Base-by-base conservation (phyloP, 441 rosid genomes). In the Bocquillonia castaneifolia region DNA sequence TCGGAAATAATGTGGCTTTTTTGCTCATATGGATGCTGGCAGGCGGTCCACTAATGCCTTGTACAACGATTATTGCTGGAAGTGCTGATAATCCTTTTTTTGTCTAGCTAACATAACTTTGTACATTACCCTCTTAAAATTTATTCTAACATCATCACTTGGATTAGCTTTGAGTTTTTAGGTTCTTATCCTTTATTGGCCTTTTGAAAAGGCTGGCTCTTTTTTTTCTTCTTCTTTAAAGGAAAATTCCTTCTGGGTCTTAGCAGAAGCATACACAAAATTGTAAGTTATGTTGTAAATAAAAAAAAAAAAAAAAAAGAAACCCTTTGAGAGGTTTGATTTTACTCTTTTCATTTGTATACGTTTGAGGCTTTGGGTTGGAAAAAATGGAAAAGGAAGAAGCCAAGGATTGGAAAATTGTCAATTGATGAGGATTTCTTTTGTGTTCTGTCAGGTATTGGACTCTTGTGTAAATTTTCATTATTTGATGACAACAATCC, bases 81-180 rank as follows among this genome's bases (percentile, higher is more conserved):
- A 44, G 58, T 26, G 54, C 66, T 71, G 58, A 47, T 51, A n/a
- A 66, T 48, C 42, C 51, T n/a, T 44, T 47, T 69, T 58, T 44
- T 36, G 54, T 68, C 60, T 67, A 53, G 32, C 78, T 66, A 76
- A 73, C 81, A 72, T 22, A 68, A 59, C 44, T 65, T n/a, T 67
- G 76, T 62, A 71, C 3, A 62, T 56, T n/a, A 29, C 23, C 40
- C 47, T 51, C 37, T 60, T 17, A 28, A 40, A 62, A 23, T 72
- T 59, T 66, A 64, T 61, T 39, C 75, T 48, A 67, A 63, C 73
- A 59, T 55, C 47, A 59, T 59, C 47, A 31, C 17, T 13, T 53
- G 17, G 34, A 50, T 42, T 56, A 32, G 14, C 48, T 39, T 58
- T 18, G 13, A 23, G 50, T 42, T 37, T 15, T 56, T 64, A 34